These are phyloP conservation scores for Pichia occidentalis DNA, from an alignment of 805 yeast species.

Conservation along the genomic window DNA sequence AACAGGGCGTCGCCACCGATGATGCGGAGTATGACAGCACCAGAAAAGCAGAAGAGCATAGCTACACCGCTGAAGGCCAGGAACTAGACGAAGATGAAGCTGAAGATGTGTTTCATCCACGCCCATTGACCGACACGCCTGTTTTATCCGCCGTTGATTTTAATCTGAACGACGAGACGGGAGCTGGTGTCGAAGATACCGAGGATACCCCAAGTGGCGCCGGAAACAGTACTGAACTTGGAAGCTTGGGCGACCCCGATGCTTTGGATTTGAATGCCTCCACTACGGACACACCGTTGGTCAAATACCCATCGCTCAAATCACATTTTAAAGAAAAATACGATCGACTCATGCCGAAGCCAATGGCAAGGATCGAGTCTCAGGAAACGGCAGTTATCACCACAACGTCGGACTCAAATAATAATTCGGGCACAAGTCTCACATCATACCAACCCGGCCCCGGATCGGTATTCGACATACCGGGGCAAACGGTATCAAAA, in stretches of 20 bases:
- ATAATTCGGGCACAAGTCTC: slow-evolving; percentile 2
- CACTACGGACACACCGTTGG: too few species aligned
- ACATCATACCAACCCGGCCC: too few species aligned
- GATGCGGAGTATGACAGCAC: too few species aligned
- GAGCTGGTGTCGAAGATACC: slow-evolving; percentile 14
- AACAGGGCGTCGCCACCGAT: not conserved
- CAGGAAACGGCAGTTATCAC: slow-evolving; percentile 4
- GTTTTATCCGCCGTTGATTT: slow-evolving; percentile 28
- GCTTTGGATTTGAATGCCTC: too few species aligned
- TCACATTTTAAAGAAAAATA: not conserved
- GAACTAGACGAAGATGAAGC: too few species aligned
- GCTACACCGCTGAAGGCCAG: too few species aligned
- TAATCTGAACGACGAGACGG: slow-evolving; percentile 22
- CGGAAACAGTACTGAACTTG: too few species aligned
- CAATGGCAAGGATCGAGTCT: slow-evolving; percentile 8
- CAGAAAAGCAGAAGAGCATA: too few species aligned
- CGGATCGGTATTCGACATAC: slow-evolving; percentile 65
- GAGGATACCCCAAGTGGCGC: too few species aligned
- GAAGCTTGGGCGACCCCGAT: too few species aligned
- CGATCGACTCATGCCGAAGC: slow-evolving; percentile 1
- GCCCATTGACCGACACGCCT: slow-evolving; percentile 75
- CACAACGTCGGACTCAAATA: slow-evolving; percentile 3
- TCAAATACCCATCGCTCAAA: too few species aligned
- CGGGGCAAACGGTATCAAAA: slow-evolving; percentile 69
- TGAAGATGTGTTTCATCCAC: slow-evolving; percentile 47